Evolutionary conservation across 805 yeast species (phyloP).

Genomic region (Metschnikowia henanensis): DNA sequence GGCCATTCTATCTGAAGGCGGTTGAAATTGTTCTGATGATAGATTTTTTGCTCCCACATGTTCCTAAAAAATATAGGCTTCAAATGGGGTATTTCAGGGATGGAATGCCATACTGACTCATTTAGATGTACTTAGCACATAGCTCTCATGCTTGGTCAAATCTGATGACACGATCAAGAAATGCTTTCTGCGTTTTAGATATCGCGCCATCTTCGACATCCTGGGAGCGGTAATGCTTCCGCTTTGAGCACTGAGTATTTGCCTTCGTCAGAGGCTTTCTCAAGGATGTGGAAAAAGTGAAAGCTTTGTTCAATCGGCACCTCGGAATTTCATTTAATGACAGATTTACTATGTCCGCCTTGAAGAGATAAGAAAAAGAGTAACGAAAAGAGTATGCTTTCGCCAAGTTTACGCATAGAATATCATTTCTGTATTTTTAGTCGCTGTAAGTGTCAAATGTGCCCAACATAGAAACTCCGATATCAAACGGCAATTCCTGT

Average conservation of each 20-base stretch:
- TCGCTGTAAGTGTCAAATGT: slow-evolving; percentile 30
- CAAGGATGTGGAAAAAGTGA: too few species aligned
- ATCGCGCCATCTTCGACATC: slow-evolving; percentile 35
- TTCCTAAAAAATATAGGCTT: slow-evolving; percentile 82
- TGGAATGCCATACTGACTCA: slow-evolving; percentile 83
- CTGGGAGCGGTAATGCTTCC: neutral
- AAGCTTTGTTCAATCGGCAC: too few species aligned
- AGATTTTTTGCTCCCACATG: slow-evolving; percentile 98
- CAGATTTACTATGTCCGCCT: too few species aligned
- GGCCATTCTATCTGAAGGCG: slow-evolving; percentile 68
- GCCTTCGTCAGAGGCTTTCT: neutral
- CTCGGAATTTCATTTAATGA: too few species aligned
- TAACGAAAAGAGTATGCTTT: too few species aligned
- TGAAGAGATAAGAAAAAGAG: too few species aligned
- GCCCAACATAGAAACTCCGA: slow-evolving; percentile 48
- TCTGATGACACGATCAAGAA: slow-evolving; percentile 70
- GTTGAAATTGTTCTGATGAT: slow-evolving; percentile 86
- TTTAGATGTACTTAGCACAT: slow-evolving; percentile 91
- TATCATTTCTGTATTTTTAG: too few species aligned
- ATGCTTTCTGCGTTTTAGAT: slow-evolving; percentile 63
- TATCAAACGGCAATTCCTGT: slow-evolving; percentile 52
- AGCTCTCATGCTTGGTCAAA: slow-evolving; percentile 99
- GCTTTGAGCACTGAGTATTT: neutral
- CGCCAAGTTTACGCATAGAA: too few species aligned
- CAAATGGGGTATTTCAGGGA: slow-evolving; percentile 64